Conservation (phyloP, 345 rosid species). For the Populus tremula region DNA sequence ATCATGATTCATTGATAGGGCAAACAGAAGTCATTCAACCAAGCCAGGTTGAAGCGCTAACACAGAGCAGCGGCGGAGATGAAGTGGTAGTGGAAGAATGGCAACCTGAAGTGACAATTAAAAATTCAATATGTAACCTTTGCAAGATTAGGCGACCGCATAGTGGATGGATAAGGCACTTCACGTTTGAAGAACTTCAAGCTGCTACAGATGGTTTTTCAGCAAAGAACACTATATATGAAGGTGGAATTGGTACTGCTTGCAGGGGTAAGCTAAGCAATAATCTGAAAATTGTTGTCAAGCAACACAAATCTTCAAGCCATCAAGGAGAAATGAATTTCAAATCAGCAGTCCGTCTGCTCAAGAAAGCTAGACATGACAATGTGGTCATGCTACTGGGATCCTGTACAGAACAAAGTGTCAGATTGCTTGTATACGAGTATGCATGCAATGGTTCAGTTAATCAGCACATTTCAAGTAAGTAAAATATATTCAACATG, state of each 20-base stretch:
- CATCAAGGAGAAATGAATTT: slow-evolving; percentile 13
- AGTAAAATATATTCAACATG: not conserved
- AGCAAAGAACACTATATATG: slow-evolving; percentile 21
- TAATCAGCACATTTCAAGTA: slow-evolving; percentile 32
- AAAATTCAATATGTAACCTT: slow-evolving; percentile 20
- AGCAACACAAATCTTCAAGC: not conserved
- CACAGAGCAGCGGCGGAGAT: not conserved
- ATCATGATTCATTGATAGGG: not conserved
- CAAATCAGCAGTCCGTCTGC: slow-evolving; percentile 17
- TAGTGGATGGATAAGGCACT: slow-evolving; percentile 16
- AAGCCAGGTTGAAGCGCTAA: slow-evolving; percentile 3
- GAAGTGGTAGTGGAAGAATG: slow-evolving; percentile 6
- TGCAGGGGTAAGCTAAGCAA: slow-evolving; percentile 24
- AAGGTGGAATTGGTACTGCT: slow-evolving; percentile 6
- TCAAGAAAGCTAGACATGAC: slow-evolving; percentile 26
- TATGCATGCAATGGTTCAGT: slow-evolving; percentile 35
- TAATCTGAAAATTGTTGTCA: slow-evolving; percentile 26
- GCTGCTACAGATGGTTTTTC: slow-evolving; percentile 40
- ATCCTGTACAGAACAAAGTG: slow-evolving; percentile 30
- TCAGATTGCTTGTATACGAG: slow-evolving; percentile 36
- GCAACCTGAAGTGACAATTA: slow-evolving; percentile 2
- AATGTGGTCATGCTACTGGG: slow-evolving; percentile 39
- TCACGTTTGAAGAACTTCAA: slow-evolving; percentile 31
- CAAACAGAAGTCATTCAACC: slow-evolving; percentile 7
- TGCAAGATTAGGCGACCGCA: slow-evolving; percentile 26